Conservation (phyloP, 345 rosid species). For the Camelina neglecta region DNA sequence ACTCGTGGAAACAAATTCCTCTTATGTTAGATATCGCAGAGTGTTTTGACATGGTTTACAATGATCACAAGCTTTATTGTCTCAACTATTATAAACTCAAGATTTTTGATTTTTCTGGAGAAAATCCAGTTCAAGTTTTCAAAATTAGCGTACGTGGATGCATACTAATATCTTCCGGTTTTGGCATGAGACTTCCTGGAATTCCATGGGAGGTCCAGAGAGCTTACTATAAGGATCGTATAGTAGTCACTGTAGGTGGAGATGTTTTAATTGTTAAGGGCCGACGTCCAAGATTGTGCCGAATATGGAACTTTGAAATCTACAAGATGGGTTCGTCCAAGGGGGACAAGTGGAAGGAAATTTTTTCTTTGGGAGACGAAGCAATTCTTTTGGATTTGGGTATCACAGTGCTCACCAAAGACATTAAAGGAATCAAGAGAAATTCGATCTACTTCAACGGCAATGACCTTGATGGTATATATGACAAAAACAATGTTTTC, state of each 20-base stretch:
- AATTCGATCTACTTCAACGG: too few relatives aligned
- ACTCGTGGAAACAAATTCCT: slow-evolving; percentile 1
- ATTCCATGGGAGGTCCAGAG: too few relatives aligned
- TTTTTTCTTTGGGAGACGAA: too few relatives aligned
- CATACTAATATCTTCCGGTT: neutral
- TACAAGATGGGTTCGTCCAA: slow-evolving; percentile 1
- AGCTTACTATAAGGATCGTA: neutral
- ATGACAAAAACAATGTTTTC: too few relatives aligned
- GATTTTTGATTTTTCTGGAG: slow-evolving; percentile 20
- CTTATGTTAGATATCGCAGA: neutral
- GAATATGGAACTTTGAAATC: slow-evolving; percentile 3
- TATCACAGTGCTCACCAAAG: too few relatives aligned
- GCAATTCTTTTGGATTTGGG: too few relatives aligned
- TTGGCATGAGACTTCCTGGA: neutral
- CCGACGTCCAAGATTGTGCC: too few relatives aligned
- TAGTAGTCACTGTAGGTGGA: neutral
- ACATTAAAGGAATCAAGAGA: too few relatives aligned
- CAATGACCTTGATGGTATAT: too few relatives aligned
- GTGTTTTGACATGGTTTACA: neutral
- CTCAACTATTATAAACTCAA: neutral
- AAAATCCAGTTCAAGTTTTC: neutral
- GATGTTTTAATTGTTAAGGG: neutral
- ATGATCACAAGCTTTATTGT: slow-evolving; percentile 7
- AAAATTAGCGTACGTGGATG: neutral
- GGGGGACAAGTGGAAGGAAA: neutral